phyloP scores from a whole-genome alignment of 768 basidiomycete species.

The Auricularia sp. region DNA sequence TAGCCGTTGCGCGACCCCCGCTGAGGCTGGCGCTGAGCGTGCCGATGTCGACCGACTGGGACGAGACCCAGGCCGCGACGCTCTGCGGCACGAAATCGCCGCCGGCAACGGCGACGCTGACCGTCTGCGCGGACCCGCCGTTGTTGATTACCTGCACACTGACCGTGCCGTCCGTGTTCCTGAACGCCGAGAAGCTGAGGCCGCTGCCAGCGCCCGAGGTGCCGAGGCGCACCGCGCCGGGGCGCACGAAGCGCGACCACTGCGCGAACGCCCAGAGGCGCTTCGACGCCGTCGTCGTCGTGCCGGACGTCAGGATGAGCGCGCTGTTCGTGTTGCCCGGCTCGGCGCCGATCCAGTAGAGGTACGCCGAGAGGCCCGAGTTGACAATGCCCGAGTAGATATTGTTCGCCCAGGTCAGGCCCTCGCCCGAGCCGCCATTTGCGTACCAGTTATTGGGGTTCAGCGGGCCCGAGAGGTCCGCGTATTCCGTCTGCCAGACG shows the following conservation, averaged over 20 bases:
- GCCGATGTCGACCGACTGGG: not conserved
- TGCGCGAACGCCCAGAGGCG: slow-evolving; percentile 9
- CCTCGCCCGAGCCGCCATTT: slow-evolving; percentile 1
- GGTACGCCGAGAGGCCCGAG: slow-evolving; percentile 5
- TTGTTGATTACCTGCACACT: not conserved
- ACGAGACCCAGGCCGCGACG: not conserved
- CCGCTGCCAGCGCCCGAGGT: not conserved
- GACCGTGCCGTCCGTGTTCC: slow-evolving; percentile 6
- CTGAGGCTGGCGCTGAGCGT: not conserved
- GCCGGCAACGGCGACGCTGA: not conserved
- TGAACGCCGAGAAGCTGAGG: slow-evolving; percentile 5
- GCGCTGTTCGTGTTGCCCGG: slow-evolving; percentile 1
- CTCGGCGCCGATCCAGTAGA: slow-evolving; percentile 8
- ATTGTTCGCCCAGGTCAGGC: slow-evolving; percentile 2
- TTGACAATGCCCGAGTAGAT: slow-evolving; percentile 5
- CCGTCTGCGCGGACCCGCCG: not conserved
- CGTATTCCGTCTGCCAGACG: slow-evolving; percentile 8
- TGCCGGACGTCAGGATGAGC: slow-evolving; percentile 2
- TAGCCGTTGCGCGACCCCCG: not conserved
- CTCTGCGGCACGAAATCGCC: not conserved
- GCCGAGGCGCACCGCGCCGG: slow-evolving; percentile 6
- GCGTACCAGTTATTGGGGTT: slow-evolving; percentile 2
- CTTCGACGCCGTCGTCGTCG: slow-evolving; percentile 1
- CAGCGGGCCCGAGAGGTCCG: slow-evolving; percentile 4
- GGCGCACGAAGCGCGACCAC: slow-evolving; percentile 7